Evolutionary conservation across 208 protist species (phyloP).

Genomic region (Leishmania tropica): DNA sequence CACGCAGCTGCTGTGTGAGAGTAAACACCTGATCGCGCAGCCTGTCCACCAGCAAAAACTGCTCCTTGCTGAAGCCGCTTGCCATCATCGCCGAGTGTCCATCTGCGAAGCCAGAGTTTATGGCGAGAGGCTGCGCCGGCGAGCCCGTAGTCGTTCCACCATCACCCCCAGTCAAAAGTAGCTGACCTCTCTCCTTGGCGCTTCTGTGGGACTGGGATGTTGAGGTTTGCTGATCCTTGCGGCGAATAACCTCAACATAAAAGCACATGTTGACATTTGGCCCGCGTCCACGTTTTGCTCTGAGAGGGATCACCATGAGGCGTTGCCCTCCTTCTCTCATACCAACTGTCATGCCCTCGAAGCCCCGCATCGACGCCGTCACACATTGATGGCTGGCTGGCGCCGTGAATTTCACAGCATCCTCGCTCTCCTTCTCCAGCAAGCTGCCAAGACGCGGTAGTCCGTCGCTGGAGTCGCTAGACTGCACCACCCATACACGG

Average conservation of each 20-base stretch:
- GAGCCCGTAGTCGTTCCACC: not conserved
- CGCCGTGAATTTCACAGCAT: slow-evolving; percentile 41
- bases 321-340: slow-evolving; percentile 65
- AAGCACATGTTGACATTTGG: slow-evolving; percentile 75
- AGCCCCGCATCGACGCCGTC: slow-evolving; percentile 63
- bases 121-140: slow-evolving; percentile 11
- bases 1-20: slow-evolving; percentile 65
- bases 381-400: slow-evolving; percentile 72
- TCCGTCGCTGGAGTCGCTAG: slow-evolving; percentile 16
- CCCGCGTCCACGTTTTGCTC: slow-evolving; percentile 48
- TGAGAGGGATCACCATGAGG: slow-evolving; percentile 59
- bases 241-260: slow-evolving; percentile 48
- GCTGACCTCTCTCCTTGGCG: slow-evolving; percentile 3
- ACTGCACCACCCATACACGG: slow-evolving; percentile 69
- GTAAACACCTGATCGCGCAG: slow-evolving; percentile 70
- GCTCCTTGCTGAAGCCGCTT: slow-evolving; percentile 63
- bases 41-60: slow-evolving; percentile 66
- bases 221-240: slow-evolving; percentile 42
- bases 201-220: not conserved
- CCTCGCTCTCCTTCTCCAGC: slow-evolving; percentile 58
- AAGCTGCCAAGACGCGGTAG: slow-evolving; percentile 67
- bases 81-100: not conserved
- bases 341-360: slow-evolving; percentile 80
- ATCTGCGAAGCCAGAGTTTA: not conserved
- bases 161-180: not conserved